These are phyloP conservation scores for Penicillium pulvis DNA, from an alignment of 495 filamentous ascomycete genomes.

Conservation along the genomic window DNA sequence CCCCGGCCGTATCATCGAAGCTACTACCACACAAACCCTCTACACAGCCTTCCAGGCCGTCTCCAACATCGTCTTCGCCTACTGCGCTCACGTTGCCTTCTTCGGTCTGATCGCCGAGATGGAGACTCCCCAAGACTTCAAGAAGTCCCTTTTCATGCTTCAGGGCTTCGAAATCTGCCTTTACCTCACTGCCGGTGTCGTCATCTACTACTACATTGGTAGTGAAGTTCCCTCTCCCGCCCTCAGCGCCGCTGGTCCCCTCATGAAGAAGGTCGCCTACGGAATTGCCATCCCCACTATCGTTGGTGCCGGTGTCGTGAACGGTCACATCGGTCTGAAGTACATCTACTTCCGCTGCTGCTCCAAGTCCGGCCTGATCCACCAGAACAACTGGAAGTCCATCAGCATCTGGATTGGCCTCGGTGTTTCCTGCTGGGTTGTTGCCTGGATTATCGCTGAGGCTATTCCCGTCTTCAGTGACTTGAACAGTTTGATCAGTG, in stretches of 20 bases:
- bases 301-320: slow-evolving; percentile 69
- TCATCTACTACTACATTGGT: slow-evolving; percentile 77
- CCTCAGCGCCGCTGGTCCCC: slow-evolving; percentile 62
- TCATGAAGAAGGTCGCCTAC: slow-evolving; percentile 74
- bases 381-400: slow-evolving; percentile 51
- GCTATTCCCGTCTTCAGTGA: slow-evolving; percentile 70
- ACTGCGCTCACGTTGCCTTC: slow-evolving; percentile 69
- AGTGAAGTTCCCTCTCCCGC: slow-evolving; percentile 67
- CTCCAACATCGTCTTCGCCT: slow-evolving; percentile 57
- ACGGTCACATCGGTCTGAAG: slow-evolving; percentile 61
- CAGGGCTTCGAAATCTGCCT: slow-evolving; percentile 66
- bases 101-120: slow-evolving; percentile 80
- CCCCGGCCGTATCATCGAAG: slow-evolving; percentile 27
- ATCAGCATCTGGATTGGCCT: slow-evolving; percentile 57
- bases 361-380: slow-evolving; percentile 53
- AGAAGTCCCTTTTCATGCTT: slow-evolving; percentile 66
- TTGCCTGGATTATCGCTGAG: slow-evolving; percentile 70
- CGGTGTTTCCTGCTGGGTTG: slow-evolving; percentile 55
- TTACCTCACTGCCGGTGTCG: slow-evolving; percentile 65
- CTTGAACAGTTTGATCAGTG: slow-evolving; percentile 52
- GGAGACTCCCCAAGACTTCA: slow-evolving; percentile 65
- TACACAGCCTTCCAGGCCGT: slow-evolving; percentile 46
- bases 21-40: slow-evolving; percentile 33
- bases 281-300: slow-evolving; percentile 77
- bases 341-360: slow-evolving; percentile 69